Base-by-base conservation (phyloP, 2,329 filamentous ascomycete genomes). In the Berkeleyomyces rouxiae region DNA sequence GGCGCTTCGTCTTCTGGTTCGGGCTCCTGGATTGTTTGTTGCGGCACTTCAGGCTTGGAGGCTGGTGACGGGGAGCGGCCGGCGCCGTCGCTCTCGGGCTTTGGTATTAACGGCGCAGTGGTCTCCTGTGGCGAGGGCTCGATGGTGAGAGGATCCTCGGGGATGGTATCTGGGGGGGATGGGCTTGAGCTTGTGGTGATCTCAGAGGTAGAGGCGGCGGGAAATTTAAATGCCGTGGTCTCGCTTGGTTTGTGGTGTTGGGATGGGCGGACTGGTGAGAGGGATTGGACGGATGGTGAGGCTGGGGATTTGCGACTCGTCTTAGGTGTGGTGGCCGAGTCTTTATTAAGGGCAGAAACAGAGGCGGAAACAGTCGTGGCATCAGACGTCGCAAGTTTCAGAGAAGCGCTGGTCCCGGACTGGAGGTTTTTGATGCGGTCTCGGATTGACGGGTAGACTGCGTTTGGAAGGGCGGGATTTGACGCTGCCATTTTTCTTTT, bases 251-350 rank as follows among this genome's bases (percentile, higher is more conserved):
- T 23, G 23, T 23, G 23, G 23, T 23, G 23, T 23, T 23, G 23
- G 23, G 23, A 2, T 23, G 23, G 23, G 23, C 23, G 23, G 23
- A 23, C 23, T 23, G 23, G 23, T 23, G 57, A 3, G 62, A 60
- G 10, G 60, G 46, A 23, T 36, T 23, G 31, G 62, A 58, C 31
- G 62, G 60, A 39, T 63, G 60, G 11, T 44, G 47, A 3, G 58
- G 53, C 11, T 57, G 60, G 39, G 62, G 62, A 37, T 23, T 23
- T 23, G 23, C 23, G 23, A 23, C 23, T 23, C 23, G 23, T 23
- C 23, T 23, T 23, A 36, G 49, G 13, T 36, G 49, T n/a, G n/a
- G 33, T 46, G 9, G 13, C 2, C 3, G 49, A 53, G 49, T 53
- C 33, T 23, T 11, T 33, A 36, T 37, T 33, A 5, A 6, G 16